A percentile compares a stretch with the other conserved stretches of the same genome.
These are phyloP conservation scores for Lepidium sativum DNA, from an alignment of 345 rosid genomes.

Conservation along the genomic window DNA sequence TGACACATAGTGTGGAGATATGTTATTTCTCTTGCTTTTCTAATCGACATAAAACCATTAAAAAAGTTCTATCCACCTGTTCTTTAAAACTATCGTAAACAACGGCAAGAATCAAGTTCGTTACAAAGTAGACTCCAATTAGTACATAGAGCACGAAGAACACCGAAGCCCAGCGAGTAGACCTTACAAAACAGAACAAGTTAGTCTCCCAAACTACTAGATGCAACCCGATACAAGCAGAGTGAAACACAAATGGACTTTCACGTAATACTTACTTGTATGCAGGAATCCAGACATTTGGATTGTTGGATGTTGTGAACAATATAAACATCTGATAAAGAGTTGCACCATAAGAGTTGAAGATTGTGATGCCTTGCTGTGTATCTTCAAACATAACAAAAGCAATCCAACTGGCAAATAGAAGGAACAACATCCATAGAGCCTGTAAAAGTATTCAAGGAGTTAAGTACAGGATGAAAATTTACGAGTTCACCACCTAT, in stretches of 20 bases:
- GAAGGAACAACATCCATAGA: conserved; percentile 74
- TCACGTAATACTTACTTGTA: conserved; percentile 70
- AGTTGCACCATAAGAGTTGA: conserved; percentile 71
- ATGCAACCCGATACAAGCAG: conserved; percentile 10
- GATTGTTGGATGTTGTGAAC: conserved; percentile 96
- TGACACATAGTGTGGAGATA: not conserved
- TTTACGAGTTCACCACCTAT: not conserved
- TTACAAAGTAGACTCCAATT: conserved; percentile 91
- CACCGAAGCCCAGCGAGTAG: conserved; percentile 77
- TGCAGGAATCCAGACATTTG: conserved; percentile 98
- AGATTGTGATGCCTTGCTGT: conserved; percentile 56
- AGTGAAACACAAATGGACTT: not conserved
- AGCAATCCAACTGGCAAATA: conserved; percentile 89
- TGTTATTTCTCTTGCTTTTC: not conserved
- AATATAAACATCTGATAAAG: conserved; percentile 83
- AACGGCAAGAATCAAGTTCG: conserved; percentile 96
- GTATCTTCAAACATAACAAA: conserved; percentile 97
- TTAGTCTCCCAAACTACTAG: not conserved
- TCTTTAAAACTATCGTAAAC: conserved; percentile 92
- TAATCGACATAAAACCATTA: not conserved
- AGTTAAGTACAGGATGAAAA: not conserved
- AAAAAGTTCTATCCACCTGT: conserved; percentile 44
- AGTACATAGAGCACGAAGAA: conserved; percentile 80
- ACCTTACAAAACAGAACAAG: conserved; percentile 42
- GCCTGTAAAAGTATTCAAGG: conserved; percentile 54